Evolutionary conservation across 148 eudicot species (phyloP), one percentile per base, ranked within the genome.

Genomic region (Euryodendron excelsum): DNA sequence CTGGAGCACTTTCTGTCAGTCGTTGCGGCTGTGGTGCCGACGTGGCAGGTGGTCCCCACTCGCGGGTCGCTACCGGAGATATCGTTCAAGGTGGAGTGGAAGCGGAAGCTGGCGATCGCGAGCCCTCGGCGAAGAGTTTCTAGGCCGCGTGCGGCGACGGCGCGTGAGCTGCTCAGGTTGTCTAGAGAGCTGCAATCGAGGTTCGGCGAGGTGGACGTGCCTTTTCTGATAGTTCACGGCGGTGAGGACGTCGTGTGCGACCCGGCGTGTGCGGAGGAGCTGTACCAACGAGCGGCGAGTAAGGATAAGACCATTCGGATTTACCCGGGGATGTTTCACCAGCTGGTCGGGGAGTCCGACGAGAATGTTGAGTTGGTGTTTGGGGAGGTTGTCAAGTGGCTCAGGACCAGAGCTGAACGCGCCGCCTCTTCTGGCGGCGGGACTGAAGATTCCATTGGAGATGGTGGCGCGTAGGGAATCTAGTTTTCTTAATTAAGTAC

Each of bases 251-350:
- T 90, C 0, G 85, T 96, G 0, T 96, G 99, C 58, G 99, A 96
- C 77, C 99, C 97, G 0, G 89, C 86, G 0, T 93, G 98, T 7
- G 98, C 80, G 60, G 91, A 93, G 89, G 97, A 93, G 80, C 69
- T 96, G 48, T 88, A 90, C 34, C 77, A 71, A 20, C 85, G 90
- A 3, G 92, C 99, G 3, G 63, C 89, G 0, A 91, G 94, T 77
- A 83, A 90, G 77, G 99, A 96, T 28, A 96, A 93, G 86, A 96
- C 99, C 4, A 74, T 96, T 1, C 86, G 85, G 80, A 82, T 93
- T 31, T 93, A 89, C 45, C 98, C 98, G 0, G 99, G 92, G 4
- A 86, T 96, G 98, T 93, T 93, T 93, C 99, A 96, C 81, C 99
- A 96, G 87, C 64, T 96, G 48, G 82, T 89, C 17, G 99, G 99